Evolutionary conservation across 2,329 filamentous ascomycete genomes (phyloP).

Genomic region (Alternaria atra): DNA sequence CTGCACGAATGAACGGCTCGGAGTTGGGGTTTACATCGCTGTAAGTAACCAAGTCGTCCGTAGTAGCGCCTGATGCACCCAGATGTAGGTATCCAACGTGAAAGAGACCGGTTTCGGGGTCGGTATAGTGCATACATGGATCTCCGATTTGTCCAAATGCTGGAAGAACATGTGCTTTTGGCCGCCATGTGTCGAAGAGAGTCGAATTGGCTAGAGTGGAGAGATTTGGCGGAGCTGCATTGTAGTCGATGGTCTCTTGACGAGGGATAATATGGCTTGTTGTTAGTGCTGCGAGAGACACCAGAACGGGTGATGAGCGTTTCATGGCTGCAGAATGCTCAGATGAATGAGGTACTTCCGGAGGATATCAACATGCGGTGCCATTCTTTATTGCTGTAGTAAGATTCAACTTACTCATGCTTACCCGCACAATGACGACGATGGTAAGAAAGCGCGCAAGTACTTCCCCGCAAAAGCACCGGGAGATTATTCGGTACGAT

Average conservation of each 20-base stretch:
- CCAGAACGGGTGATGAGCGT: slow-evolving; percentile 5
- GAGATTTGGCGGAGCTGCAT: slow-evolving; percentile 29
- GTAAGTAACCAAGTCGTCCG: slow-evolving; percentile 56
- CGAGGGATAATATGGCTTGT: slow-evolving; percentile 17
- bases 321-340: slow-evolving; percentile 7
- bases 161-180: slow-evolving; percentile 54
- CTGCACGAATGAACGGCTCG: slow-evolving; percentile 42
- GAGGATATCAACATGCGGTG: background rate
- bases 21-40: slow-evolving; percentile 46
- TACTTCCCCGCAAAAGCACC: slow-evolving; percentile 12
- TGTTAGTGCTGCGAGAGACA: slow-evolving; percentile 6
- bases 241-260: slow-evolving; percentile 23
- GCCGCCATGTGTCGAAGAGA: slow-evolving; percentile 39
- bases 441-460: background rate
- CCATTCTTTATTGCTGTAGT: slow-evolving; percentile 8
- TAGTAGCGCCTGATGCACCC: slow-evolving; percentile 43
- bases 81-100: slow-evolving; percentile 58
- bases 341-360: background rate
- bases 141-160: slow-evolving; percentile 55
- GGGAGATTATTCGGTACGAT: background rate
- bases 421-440: slow-evolving; percentile 12
- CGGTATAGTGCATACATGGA: slow-evolving; percentile 58
- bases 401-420: background rate
- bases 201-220: slow-evolving; percentile 28
- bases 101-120: slow-evolving; percentile 56